Conservation (phyloP, 2,329 filamentous ascomycete species). For the Penicillium nordicum region DNA sequence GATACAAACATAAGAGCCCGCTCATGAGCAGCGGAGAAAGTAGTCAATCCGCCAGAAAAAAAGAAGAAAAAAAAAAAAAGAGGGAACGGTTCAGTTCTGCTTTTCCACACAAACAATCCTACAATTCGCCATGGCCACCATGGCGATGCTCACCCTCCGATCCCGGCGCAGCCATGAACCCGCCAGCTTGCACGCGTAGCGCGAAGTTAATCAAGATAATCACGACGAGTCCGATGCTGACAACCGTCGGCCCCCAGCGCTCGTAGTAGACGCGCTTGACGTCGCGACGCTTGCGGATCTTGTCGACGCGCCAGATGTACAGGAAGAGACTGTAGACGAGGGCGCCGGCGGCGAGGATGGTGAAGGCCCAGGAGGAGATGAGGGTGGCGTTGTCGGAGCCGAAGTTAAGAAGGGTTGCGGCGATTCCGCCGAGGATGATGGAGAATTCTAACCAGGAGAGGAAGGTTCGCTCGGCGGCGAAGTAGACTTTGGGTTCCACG, state of each 20-base stretch:
- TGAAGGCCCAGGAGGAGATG: constrained; percentile 72
- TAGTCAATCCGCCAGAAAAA: not conserved
- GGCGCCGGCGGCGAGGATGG: constrained; percentile 70
- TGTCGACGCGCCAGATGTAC: constrained; percentile 83
- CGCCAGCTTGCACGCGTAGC: constrained; percentile 63
- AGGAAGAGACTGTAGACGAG: constrained; percentile 80
- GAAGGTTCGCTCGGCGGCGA: constrained; percentile 93
- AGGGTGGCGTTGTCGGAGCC: constrained; percentile 61
- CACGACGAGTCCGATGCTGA: constrained; percentile 70
- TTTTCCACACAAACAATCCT: constrained; percentile 6
- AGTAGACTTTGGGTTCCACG: constrained; percentile 96
- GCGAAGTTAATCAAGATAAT: constrained; percentile 78
- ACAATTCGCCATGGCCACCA: constrained; percentile 16
- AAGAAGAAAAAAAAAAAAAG: not conserved
- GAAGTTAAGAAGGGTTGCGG: constrained; percentile 80
- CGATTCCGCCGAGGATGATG: constrained; percentile 87
- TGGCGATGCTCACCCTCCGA: constrained; percentile 5
- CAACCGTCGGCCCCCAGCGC: constrained; percentile 72
- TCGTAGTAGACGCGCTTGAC: constrained; percentile 79
- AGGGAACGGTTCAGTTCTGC: not conserved
- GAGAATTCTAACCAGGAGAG: constrained; percentile 96
- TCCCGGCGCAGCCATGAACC: constrained; percentile 24
- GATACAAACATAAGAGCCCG: constrained; percentile 1
- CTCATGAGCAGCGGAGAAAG: not conserved
- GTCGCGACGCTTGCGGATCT: constrained; percentile 78